These are phyloP conservation scores for Erigeron canadensis DNA, from an alignment of 129 eudicot genomes.

Conservation along the genomic window DNA sequence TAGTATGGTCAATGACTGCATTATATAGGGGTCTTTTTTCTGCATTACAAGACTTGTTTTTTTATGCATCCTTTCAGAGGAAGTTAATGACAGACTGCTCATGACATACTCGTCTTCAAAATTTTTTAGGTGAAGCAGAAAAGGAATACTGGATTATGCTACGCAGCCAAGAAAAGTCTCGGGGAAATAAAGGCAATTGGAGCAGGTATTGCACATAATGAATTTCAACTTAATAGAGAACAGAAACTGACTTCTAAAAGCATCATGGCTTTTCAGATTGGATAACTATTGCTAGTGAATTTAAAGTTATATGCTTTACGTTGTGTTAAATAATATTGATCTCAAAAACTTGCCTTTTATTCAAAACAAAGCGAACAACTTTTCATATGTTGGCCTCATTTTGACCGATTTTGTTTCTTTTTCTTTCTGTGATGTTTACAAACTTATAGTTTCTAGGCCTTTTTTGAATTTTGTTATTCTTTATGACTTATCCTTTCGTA, in stretches of 20 bases:
- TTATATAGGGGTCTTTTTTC: too few species aligned
- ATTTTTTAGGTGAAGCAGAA: constrained; percentile 77
- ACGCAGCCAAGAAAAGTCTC: constrained; percentile 39
- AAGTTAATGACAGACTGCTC: too few species aligned
- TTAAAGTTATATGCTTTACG: neutral
- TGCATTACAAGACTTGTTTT: too few species aligned
- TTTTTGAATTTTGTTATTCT: neutral
- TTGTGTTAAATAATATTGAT: too few species aligned
- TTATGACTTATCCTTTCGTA: neutral
- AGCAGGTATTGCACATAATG: constrained; percentile 43
- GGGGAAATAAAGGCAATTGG: constrained; percentile 55
- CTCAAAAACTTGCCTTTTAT: too few species aligned
- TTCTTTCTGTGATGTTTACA: neutral
- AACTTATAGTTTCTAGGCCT: too few species aligned
- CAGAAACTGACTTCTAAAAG: too few species aligned
- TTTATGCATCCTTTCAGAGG: too few species aligned
- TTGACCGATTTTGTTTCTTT: neutral
- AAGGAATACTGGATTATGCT: constrained; percentile 81
- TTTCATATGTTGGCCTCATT: neutral
- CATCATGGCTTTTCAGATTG: too few species aligned
- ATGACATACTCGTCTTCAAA: neutral
- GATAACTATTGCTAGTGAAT: too few species aligned
- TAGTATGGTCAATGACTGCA: too few species aligned
- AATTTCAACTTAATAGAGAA: neutral
- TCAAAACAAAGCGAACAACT: too few species aligned